Conservation (phyloP, 148 eudicot species). For the Vaccinium macrocarpon region DNA sequence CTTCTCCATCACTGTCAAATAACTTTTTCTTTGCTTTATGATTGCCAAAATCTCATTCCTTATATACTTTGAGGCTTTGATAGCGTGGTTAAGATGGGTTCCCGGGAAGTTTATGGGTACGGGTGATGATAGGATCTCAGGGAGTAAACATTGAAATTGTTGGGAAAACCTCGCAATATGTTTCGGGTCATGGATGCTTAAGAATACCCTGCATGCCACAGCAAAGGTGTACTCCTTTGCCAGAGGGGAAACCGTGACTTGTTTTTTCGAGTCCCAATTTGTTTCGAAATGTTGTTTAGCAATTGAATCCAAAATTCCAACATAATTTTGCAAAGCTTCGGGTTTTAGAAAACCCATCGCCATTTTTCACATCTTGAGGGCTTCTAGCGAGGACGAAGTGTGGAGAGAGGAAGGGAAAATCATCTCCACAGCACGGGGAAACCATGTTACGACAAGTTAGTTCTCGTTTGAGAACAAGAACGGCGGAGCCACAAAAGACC, state of each 20-base stretch:
- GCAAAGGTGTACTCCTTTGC: slow-evolving; percentile 37
- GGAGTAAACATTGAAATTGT: slow-evolving; percentile 36
- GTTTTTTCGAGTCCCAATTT: neutral
- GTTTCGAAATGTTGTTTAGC: neutral
- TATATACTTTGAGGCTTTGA: slow-evolving; percentile 29
- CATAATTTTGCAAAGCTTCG: neutral
- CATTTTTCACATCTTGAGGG: slow-evolving; percentile 32
- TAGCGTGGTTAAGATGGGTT: slow-evolving; percentile 30
- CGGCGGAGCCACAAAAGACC: slow-evolving; percentile 32
- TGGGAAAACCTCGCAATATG: slow-evolving; percentile 27
- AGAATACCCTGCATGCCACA: slow-evolving; percentile 37
- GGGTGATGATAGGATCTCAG: slow-evolving; percentile 39
- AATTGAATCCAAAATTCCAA: neutral
- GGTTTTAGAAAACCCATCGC: slow-evolving; percentile 32
- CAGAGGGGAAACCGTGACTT: neutral
- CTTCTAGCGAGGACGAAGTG: slow-evolving; percentile 24
- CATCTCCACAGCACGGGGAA: slow-evolving; percentile 42
- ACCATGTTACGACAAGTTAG: slow-evolving; percentile 41
- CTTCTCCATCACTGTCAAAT: slow-evolving; percentile 22
- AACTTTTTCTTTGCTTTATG: slow-evolving; percentile 29
- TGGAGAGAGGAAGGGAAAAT: slow-evolving; percentile 29
- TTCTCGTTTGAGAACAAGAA: slow-evolving; percentile 50
- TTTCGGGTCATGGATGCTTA: slow-evolving; percentile 35
- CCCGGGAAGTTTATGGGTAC: slow-evolving; percentile 44
- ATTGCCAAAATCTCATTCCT: slow-evolving; percentile 27